Evolutionary conservation across 257 asterid genomes (phyloP).

Genomic region (Misopates orontium): DNA sequence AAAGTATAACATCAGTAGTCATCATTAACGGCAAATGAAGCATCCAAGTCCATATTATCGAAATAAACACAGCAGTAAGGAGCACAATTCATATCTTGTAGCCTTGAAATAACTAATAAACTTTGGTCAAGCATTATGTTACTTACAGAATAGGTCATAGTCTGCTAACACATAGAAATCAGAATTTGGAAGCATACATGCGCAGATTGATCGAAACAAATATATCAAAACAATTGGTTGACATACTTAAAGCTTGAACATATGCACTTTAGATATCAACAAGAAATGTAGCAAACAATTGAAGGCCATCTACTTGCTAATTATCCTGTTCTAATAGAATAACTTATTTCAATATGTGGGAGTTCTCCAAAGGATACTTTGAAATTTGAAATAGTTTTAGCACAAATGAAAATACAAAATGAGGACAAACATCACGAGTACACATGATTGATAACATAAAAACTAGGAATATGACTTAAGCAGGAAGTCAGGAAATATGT

Average conservation of each 20-base stretch:
- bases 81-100: conserved; percentile 15
- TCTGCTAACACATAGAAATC: neutral
- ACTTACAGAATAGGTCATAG: neutral
- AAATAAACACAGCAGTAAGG: conserved; percentile 9
- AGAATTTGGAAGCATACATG: conserved; percentile 1
- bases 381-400: neutral
- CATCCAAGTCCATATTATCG: conserved; percentile 20
- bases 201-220: neutral
- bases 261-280: neutral
- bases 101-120: neutral
- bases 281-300: conserved; percentile 7
- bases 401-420: conserved; percentile 1
- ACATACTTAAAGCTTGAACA: conserved; percentile 5
- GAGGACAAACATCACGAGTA: neutral
- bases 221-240: conserved; percentile 5
- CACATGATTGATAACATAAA: conserved; percentile 5
- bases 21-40: conserved; percentile 24
- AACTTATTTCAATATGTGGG: conserved; percentile 5
- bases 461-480: neutral
- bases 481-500: conserved; percentile 5
- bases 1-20: conserved; percentile 40
- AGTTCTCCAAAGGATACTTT: conserved; percentile 11
- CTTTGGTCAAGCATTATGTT: conserved; percentile 15
- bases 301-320: conserved; percentile 13
- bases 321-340: neutral